A percentile compares a stretch with the other conserved stretches of the same genome.
phyloP scores from a whole-genome alignment of 306 rosid genomes.

The Rubus idaeus region DNA sequence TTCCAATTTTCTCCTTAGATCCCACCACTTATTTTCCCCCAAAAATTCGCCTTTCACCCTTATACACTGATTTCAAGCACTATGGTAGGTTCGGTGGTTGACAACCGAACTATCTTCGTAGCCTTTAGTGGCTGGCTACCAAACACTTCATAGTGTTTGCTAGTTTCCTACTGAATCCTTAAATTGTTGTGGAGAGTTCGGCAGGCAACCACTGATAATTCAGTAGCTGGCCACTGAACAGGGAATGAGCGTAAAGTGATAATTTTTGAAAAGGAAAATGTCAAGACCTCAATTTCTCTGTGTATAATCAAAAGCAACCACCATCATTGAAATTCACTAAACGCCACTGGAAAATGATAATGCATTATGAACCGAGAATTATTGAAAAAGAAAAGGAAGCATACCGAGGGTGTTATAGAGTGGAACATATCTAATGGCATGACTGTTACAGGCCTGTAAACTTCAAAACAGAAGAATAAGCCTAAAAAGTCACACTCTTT shows the following conservation, averaged over 20 bases:
- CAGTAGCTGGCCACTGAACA: not conserved
- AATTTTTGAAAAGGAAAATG: not conserved
- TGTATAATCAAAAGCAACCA: not conserved
- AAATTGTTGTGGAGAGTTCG: not conserved
- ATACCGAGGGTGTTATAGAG: no score
- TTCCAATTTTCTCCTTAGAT: not conserved
- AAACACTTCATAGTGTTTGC: not conserved
- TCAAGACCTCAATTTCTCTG: not conserved
- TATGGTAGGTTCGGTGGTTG: no score
- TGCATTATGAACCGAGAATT: not conserved
- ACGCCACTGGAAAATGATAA: not conserved
- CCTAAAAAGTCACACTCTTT: not conserved
- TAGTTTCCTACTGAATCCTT: not conserved
- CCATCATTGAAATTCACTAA: not conserved
- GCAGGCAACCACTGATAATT: not conserved
- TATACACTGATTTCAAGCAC: not conserved
- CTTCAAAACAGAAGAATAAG: not conserved
- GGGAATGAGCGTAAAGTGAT: not conserved
- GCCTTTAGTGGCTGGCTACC: not conserved
- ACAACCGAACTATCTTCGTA: no score
- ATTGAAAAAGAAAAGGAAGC: conserved; percentile 9
- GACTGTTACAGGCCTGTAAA: conserved; percentile 77
- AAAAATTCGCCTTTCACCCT: not conserved
- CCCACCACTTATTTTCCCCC: not conserved
- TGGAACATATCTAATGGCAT: conserved; percentile 71